Percentiles rank a stretch among this genome's conserved stretches.
These are phyloP conservation scores for Colletotrichum scovillei DNA, from an alignment of 2,329 filamentous ascomycete species.

Conservation along the genomic window DNA sequence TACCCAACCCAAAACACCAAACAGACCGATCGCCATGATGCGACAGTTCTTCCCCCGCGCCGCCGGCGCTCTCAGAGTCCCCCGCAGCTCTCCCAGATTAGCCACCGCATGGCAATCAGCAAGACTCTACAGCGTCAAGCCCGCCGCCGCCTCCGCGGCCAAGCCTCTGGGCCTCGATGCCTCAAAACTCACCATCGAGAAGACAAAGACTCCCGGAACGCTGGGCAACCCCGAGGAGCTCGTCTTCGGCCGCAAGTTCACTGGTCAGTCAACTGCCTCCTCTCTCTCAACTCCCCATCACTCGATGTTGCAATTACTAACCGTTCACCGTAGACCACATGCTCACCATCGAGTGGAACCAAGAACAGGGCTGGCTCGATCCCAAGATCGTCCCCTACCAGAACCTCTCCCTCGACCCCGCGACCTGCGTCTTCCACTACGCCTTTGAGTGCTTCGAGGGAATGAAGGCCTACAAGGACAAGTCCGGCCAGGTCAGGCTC, in stretches of 20 bases:
- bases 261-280: constrained; percentile 65
- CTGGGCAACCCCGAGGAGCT: constrained; percentile 82
- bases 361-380: constrained; percentile 82
- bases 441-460: constrained; percentile 98
- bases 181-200: constrained; percentile 79
- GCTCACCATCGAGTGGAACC: constrained; percentile 94
- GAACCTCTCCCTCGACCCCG: constrained; percentile 95
- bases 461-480: constrained; percentile 99
- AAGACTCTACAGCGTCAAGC: constrained; percentile 65
- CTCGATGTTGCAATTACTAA: neutral
- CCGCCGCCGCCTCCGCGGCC: constrained; percentile 58
- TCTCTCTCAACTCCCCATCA: neutral
- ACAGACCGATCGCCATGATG: constrained; percentile 51
- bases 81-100: constrained; percentile 43
- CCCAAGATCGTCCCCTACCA: constrained; percentile 93
- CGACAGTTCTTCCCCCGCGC: constrained; percentile 56
- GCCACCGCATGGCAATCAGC: constrained; percentile 46
- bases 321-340: constrained; percentile 81
- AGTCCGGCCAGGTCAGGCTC: constrained; percentile 79
- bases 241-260: constrained; percentile 91
- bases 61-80: constrained; percentile 41
- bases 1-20: neutral
- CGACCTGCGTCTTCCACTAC: constrained; percentile 98
- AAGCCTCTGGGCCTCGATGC: constrained; percentile 79
- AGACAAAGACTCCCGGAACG: constrained; percentile 80